Evolutionary conservation across 208 protist genomes (phyloP).

Genomic region (Trypanosoma brucei): DNA sequence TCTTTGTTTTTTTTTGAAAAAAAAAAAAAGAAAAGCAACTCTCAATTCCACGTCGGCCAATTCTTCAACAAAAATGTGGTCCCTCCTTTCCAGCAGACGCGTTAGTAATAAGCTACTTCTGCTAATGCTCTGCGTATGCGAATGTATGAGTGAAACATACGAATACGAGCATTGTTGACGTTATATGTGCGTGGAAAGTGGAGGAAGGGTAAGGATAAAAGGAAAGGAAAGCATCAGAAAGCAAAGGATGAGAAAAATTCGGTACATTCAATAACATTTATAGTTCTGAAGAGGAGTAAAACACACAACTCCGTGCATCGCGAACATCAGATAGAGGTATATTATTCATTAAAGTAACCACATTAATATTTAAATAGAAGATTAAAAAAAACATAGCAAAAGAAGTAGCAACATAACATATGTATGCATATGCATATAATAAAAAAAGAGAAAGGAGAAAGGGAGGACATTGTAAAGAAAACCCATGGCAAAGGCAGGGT

Average conservation of each 20-base stretch:
- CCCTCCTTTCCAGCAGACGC: too few species aligned
- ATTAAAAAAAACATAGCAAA: background rate
- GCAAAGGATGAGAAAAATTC: slow-evolving; percentile 14
- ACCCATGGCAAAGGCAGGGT: background rate
- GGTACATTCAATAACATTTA: background rate
- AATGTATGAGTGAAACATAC: too few species aligned
- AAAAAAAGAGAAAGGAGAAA: background rate
- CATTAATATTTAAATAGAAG: too few species aligned
- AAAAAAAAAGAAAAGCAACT: too few species aligned
- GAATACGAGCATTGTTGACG: background rate
- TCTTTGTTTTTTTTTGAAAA: too few species aligned
- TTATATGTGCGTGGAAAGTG: background rate
- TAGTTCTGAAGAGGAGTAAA: background rate
- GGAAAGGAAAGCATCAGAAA: background rate
- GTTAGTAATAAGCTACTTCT: too few species aligned
- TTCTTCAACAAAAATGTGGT: too few species aligned
- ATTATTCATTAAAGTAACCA: too few species aligned
- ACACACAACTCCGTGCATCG: background rate
- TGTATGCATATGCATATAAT: background rate
- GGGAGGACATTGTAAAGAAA: background rate
- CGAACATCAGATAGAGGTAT: background rate
- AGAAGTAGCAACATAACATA: background rate
- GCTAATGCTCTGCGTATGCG: too few species aligned
- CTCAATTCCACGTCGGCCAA: too few species aligned
- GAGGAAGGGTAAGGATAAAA: slow-evolving; percentile 4